Evolutionary conservation across 164 flowering plant genomes (phyloP).

Genomic region (Stephania yunnanensis): DNA sequence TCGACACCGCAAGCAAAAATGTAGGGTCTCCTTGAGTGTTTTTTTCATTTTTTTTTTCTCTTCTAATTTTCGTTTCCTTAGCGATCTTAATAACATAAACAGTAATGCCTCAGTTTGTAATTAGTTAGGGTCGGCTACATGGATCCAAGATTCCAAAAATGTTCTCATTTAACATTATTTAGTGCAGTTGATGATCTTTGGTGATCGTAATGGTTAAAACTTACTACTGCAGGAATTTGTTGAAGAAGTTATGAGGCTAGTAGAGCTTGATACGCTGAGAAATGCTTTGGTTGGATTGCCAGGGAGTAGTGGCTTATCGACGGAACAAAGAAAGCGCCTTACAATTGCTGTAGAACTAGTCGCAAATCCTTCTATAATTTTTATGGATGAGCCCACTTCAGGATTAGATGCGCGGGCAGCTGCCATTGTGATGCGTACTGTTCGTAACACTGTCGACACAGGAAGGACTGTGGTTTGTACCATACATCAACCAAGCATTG

Average conservation of each 20-base stretch:
- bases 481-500: constrained; percentile 51
- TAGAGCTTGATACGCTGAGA: constrained; percentile 39
- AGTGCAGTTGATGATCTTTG: too few relatives aligned
- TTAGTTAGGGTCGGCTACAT: too few relatives aligned
- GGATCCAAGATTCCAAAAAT: too few relatives aligned
- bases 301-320: constrained; percentile 35
- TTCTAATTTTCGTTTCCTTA: neutral
- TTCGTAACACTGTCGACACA: constrained; percentile 35
- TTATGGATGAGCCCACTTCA: constrained; percentile 44
- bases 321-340: constrained; percentile 42
- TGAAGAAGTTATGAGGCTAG: constrained; percentile 29
- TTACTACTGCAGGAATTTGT: constrained; percentile 32
- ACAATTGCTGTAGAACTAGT: constrained; percentile 53
- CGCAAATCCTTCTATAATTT: constrained; percentile 42
- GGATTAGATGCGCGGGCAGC: constrained; percentile 48
- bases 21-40: constrained; percentile 12
- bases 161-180: too few relatives aligned
- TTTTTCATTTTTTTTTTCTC: neutral
- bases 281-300: constrained; percentile 38
- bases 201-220: neutral
- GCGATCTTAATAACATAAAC: neutral
- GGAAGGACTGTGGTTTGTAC: constrained; percentile 41
- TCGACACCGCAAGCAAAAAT: constrained; percentile 30
- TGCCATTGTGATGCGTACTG: constrained; percentile 44
- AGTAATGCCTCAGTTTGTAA: too few relatives aligned